phyloP scores from a whole-genome alignment of 176 grass and related monocot species.

The Musa schizocarpa region DNA sequence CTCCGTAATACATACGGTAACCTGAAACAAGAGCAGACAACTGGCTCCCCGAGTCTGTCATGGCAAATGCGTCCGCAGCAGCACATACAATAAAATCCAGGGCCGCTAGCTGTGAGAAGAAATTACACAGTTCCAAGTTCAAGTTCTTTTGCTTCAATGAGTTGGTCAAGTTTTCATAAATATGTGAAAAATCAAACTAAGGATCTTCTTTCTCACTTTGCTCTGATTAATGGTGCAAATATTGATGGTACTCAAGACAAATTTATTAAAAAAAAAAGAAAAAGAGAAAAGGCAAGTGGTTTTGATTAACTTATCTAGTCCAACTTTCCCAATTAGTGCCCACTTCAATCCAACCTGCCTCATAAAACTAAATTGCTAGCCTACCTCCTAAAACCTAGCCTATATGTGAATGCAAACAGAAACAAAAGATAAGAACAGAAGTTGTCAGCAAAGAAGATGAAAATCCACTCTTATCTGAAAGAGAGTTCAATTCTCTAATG shows the following conservation, averaged over 20 bases:
- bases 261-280: background rate
- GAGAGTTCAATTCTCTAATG: too few species aligned
- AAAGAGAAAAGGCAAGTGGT: background rate
- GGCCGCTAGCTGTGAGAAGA: constrained; percentile 62
- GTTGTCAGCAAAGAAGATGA: too few species aligned
- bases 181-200: background rate
- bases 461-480: too few species aligned
- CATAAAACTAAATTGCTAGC: too few species aligned
- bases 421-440: too few species aligned
- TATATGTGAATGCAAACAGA: too few species aligned
- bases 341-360: too few species aligned
- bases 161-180: background rate
- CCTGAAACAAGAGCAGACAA: constrained; percentile 88
- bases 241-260: background rate
- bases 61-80: constrained; percentile 92
- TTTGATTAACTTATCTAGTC: too few species aligned
- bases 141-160: background rate
- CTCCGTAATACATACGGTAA: constrained; percentile 94
- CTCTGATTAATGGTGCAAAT: background rate
- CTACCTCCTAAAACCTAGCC: too few species aligned
- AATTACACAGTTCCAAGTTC: constrained; percentile 9
- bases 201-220: background rate
- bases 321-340: too few species aligned
- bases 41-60: constrained; percentile 94
- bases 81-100: constrained; percentile 91